These are phyloP conservation scores for Fagopyrum tataricum DNA, from an alignment of 148 eudicot species.

Conservation along the genomic window DNA sequence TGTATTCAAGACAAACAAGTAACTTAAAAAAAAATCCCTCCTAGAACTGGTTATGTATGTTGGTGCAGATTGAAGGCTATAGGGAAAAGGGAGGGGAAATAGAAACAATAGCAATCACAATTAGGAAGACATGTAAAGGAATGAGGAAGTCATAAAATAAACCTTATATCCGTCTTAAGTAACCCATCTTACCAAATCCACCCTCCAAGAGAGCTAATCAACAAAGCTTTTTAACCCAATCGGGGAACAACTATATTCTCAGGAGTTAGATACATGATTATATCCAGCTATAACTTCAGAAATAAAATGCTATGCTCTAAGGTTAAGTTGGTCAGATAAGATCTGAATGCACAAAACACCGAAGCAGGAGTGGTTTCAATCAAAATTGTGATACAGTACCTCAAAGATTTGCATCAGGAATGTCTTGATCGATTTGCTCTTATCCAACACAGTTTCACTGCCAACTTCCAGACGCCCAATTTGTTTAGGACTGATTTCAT, in stretches of 20 bases:
- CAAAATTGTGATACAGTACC: slow-evolving; percentile 27
- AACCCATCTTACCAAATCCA: not conserved
- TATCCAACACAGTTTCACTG: slow-evolving; percentile 96
- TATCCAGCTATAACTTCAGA: not conserved
- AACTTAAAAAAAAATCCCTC: not conserved
- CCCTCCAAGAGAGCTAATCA: not conserved
- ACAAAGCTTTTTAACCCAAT: not conserved
- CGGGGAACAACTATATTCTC: not conserved
- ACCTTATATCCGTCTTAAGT: not conserved
- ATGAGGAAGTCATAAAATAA: too few species aligned
- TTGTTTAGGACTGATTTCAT: slow-evolving; percentile 64
- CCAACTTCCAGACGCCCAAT: slow-evolving; percentile 98
- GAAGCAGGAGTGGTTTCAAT: slow-evolving; percentile 5
- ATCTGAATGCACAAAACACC: not conserved
- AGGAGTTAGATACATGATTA: not conserved
- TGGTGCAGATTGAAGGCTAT: not conserved
- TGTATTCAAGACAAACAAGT: not conserved
- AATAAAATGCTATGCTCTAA: not conserved
- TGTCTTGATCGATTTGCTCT: slow-evolving; percentile 98
- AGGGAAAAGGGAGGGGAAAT: not conserved
- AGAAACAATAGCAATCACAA: not conserved
- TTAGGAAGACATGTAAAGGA: not conserved
- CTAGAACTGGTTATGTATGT: not conserved
- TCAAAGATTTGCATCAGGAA: slow-evolving; percentile 95
- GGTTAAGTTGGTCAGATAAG: not conserved